Evolutionary conservation across 768 basidiomycete species (phyloP), one percentile per base, ranked within the genome.

Genomic region (Hypholoma sublateritium): DNA sequence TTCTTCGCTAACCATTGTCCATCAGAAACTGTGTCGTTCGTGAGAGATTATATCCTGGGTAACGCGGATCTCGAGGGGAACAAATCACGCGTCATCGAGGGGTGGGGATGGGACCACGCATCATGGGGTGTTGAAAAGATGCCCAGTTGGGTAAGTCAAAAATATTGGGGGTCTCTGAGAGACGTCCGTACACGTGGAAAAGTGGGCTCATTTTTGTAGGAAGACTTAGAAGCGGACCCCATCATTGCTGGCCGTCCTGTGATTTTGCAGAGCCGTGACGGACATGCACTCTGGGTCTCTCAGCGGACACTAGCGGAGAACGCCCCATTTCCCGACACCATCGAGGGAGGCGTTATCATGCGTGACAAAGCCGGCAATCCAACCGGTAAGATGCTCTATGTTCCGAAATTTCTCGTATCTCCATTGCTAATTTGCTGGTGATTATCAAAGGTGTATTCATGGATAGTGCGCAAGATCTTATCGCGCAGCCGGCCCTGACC

Each of bases 61-160:
- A 77, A 84, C 59, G 80, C 80, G 0, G 85, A 86, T 47, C 69
- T 88, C 17, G 68, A 74, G 17, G 68, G 72, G 17, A 79, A 91
- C 66, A 79, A 72, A 21, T 75, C 80, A 21, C 80, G 77, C 59
- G 86, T 86, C 68, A 78, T 96, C 14, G 80, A 86, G 54, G 93
- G 93, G 2, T 84, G 89, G 69, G 95, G 94, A 1, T 96, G 94
- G 93, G 91, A 96, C 67, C 94, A 96, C 71, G 95, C 91, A 0
- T 73, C 79, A 45, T 91, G 89, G 89, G 59, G 58, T 34, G 45
- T 60, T 16, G 52, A 50, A 17, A 44, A 60, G 47, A 56, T 57
- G 59, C 62, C 62, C 12, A 43, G 51, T 6, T 63, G 55, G 57
- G 62, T 61, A 36, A 14, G 56, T 53, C 17, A 9, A 9, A 17